Percentiles rank a stretch among this genome's conserved stretches.
Evolutionary conservation across 2,329 filamentous ascomycete species (phyloP).

Genomic region (Diaporthe australafricana): DNA sequence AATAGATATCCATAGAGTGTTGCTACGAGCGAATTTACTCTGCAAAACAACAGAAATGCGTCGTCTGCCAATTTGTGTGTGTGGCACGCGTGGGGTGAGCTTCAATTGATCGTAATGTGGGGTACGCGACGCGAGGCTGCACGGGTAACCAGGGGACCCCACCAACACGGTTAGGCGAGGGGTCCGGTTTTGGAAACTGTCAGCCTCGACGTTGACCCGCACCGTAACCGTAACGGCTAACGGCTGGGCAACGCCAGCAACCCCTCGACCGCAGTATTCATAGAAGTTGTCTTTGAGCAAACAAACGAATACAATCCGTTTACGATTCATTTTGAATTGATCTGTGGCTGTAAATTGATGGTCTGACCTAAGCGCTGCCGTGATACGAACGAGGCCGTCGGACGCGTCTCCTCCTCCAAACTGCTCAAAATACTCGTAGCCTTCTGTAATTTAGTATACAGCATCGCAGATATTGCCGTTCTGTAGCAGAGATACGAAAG

Average conservation of each 20-base stretch:
- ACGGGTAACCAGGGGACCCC: neutral
- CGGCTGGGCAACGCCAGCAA: neutral
- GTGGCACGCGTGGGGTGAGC: neutral
- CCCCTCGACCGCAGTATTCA: neutral
- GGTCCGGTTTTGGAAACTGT: conserved; percentile 18
- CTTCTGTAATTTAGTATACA: no score
- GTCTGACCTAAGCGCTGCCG: no score
- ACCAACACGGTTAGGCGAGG: neutral
- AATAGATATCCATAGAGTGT: neutral
- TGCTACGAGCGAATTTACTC: no score
- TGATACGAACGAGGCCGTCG: no score
- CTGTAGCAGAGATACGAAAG: no score
- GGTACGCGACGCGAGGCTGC: conserved; percentile 2
- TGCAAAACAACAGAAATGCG: neutral
- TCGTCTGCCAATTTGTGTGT: neutral
- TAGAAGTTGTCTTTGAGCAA: neutral
- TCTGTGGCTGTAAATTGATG: no score
- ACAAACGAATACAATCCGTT: no score
- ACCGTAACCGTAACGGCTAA: no score
- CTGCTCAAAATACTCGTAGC: no score
- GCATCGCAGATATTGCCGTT: no score
- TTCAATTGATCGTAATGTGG: neutral
- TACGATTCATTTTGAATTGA: no score
- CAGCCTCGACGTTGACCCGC: conserved; percentile 27
- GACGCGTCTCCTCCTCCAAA: no score